Evolutionary conservation across 805 yeast species (phyloP), one percentile per base, ranked within the genome.

Genomic region (Zygoascus flipseniorum): DNA sequence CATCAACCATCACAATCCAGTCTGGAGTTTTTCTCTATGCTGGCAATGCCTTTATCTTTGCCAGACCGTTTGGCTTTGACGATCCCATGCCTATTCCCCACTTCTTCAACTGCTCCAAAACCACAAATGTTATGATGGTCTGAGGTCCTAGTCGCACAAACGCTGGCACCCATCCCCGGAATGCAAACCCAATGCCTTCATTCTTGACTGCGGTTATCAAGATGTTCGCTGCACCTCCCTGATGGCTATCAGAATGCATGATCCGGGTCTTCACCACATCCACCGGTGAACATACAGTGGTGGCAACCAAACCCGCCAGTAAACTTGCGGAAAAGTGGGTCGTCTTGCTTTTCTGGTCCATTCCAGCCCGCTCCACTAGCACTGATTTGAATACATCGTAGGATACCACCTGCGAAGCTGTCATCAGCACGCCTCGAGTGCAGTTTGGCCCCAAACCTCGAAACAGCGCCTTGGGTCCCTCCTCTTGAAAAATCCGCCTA

Each of bases 201-300:
- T 62, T 70, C 57, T 75, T 76, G 18, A 88, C 75, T 0, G 92
- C 86, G 6, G 68, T 65, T 1, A 60, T 58, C 55, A 87, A 66
- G 45, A 85, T 80, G 1, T 66, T 56, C 2, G 78, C 47, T 2
- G 88, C 83, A 56, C 78, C 70, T 51, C 72, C 72, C 55, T 75
- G 58, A 48, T 61, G 55, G 10, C 62, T 60, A 13, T 60, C 60
- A 31, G 75, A 78, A 69, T 86, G 84, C 96, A 88, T 88, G 54
- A 88, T 85, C 63, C 95, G 75, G 1, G 96, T 89, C 68, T 89
- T 89, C 48, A 88, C 82, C 2, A 88, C 96, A 68, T 88, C 96
- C 9, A 90, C 96, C 1, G 96, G 96, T 1, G 95, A 86, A 66
- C 96, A 89, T 18, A 88, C 85, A 0, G 96, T 89, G 0, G 96